Conservation (phyloP, 2,329 filamentous ascomycete genomes). For the Colletotrichum echinochloae region DNA sequence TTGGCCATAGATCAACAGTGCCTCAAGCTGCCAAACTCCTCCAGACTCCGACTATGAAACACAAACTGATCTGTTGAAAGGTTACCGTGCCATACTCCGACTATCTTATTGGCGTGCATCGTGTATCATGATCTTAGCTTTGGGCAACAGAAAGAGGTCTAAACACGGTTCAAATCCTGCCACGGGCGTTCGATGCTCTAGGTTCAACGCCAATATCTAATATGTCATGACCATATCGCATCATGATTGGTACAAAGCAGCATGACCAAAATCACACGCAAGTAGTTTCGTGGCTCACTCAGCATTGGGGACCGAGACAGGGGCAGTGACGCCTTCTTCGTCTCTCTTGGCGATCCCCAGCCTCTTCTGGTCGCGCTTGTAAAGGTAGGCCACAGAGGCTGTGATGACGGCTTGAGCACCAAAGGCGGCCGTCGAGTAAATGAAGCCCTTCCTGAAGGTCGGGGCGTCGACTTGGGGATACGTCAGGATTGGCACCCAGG, state of each 20-base stretch:
- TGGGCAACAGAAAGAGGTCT: too few relatives aligned
- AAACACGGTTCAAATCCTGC: too few relatives aligned
- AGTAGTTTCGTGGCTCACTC: background rate
- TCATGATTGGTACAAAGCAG: background rate
- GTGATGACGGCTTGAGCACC: constrained; percentile 27
- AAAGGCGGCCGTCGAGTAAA: constrained; percentile 45
- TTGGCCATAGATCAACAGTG: background rate
- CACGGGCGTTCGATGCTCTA: background rate
- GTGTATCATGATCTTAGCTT: background rate
- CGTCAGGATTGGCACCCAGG: constrained; percentile 65
- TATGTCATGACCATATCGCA: too few relatives aligned
- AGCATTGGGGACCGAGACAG: background rate
- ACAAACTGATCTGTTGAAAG: background rate
- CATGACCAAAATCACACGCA: background rate
- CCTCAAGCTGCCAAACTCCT: background rate
- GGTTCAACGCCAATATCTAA: background rate
- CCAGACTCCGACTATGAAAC: background rate
- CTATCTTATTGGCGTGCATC: background rate
- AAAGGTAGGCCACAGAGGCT: constrained; percentile 19
- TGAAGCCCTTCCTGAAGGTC: constrained; percentile 56
- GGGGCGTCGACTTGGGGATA: constrained; percentile 61
- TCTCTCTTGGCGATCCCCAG: constrained; percentile 2
- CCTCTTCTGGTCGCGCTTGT: constrained; percentile 26
- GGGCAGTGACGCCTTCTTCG: constrained; percentile 13
- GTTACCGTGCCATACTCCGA: background rate